Evolutionary conservation across 176 grass and related monocot species (phyloP).

Genomic region (Luzula sylvatica): DNA sequence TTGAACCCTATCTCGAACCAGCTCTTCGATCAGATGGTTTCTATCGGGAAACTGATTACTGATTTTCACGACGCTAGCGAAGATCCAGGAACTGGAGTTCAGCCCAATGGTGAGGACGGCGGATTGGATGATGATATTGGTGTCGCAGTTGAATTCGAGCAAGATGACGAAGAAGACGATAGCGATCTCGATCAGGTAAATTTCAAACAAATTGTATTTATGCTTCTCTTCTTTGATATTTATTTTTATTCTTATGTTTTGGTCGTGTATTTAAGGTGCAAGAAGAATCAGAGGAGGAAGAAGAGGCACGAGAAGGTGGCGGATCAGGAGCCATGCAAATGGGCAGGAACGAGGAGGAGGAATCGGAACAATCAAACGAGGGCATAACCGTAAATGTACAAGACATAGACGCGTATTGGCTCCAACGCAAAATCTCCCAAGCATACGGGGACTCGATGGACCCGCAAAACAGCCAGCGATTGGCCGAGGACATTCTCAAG

Average conservation of each 20-base stretch:
- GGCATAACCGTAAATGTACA: constrained; percentile 67
- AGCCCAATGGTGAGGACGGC: constrained; percentile 30
- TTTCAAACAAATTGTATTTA: no score
- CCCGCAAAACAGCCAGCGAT: constrained; percentile 76
- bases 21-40: constrained; percentile 76
- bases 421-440: constrained; percentile 88
- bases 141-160: constrained; percentile 85
- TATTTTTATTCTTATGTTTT: no score
- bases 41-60: constrained; percentile 66
- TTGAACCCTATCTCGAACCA: constrained; percentile 58
- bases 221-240: no score
- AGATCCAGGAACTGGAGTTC: constrained; percentile 17
- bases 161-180: constrained; percentile 78
- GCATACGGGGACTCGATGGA: constrained; percentile 71
- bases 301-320: constrained; percentile 34
- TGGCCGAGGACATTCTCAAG: constrained; percentile 78
- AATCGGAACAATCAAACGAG: constrained; percentile 51
- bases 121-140: constrained; percentile 65
- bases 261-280: constrained; percentile 60
- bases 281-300: constrained; percentile 72
- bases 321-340: constrained; percentile 81
- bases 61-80: constrained; percentile 50
- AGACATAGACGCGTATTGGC: constrained; percentile 98
- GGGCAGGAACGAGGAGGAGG: constrained; percentile 64
- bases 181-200: constrained; percentile 89